Base-by-base conservation (phyloP, 1,139 yeast genomes). In the Geotrichum fermentans region DNA sequence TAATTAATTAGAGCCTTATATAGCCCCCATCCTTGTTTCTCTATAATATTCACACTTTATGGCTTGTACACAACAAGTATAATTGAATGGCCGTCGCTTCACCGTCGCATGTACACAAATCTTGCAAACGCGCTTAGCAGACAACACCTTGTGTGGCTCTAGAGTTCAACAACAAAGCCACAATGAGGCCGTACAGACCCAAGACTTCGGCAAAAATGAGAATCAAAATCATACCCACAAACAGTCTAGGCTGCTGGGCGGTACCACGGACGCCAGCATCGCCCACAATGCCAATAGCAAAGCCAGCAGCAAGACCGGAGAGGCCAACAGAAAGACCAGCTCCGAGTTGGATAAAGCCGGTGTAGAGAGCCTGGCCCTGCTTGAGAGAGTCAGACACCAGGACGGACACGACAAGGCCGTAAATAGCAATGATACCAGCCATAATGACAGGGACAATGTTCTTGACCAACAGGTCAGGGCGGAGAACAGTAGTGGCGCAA, bases 201-300 rank as follows among this genome's bases (percentile, higher is more conserved):
- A 92, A 77, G 55, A 92, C 98, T 76, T 92, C 97, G 43, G 97
- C 96, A 70, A 92, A 92, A 83, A 92, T 92, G 69, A 92, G 82
- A 67, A 92, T 92, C 72, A 90, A 80, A 64, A 90, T 92, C 70
- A 82, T 82, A 36, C 66, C 66, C 54, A 92, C 98, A 70, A 92
- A 92, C 59, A 92, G 77, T 69, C 97, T 81, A 58, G 97, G 97
- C 73, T 92, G 97, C 69, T 88, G 96, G 80, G 90, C 92, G 60
- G 83, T 82, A 64, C 90, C 95, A 68, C 98, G 83, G 49, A 92
- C 97, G 66, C 98, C 98, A 60, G 90, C 97, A 67, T 92, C 98
- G 58, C 99, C 99, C 48, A 92, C 99, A 57, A 92, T 89, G 59
- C 99, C 99, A 73, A 92, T 92, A 60, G 98, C 96, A 67, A 87